Percentiles rank a stretch among this genome's conserved stretches.
Conservation (phyloP, 345 rosid species). For the Salix koriyanagi region DNA sequence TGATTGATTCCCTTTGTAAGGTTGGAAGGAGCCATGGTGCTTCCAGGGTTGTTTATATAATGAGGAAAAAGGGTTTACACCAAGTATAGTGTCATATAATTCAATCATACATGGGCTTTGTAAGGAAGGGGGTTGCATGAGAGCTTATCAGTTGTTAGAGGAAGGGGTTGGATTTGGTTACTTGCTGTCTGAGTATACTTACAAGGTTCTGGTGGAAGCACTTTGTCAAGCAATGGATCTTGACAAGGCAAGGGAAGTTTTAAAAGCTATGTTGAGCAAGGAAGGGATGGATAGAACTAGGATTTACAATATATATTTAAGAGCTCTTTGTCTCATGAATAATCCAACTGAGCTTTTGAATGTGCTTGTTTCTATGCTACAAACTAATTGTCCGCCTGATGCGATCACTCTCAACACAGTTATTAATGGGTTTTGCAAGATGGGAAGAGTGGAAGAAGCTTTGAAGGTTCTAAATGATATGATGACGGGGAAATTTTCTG, state of each 20-base stretch:
- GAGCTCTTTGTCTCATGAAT: conserved; percentile 56
- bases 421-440: conserved; percentile 74
- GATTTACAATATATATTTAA: conserved; percentile 64
- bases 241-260: conserved; percentile 50
- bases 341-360: conserved; percentile 67
- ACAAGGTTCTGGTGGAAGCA: conserved; percentile 62
- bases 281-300: conserved; percentile 52
- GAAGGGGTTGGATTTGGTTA: conserved; percentile 64
- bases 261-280: conserved; percentile 55
- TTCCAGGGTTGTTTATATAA: conserved; percentile 68
- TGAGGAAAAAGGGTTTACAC: conserved; percentile 59
- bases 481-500: conserved; percentile 62
- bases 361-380: conserved; percentile 68
- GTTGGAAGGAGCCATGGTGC: conserved; percentile 65
- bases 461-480: conserved; percentile 66
- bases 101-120: conserved; percentile 72
- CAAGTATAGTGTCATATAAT: conserved; percentile 61
- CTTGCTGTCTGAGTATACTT: conserved; percentile 67
- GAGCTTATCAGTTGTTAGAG: conserved; percentile 75
- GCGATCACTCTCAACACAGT: conserved; percentile 75
- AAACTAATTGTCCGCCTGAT: conserved; percentile 63
- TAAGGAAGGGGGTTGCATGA: conserved; percentile 64
- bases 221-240: conserved; percentile 59
- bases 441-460: conserved; percentile 67
- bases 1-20: conserved; percentile 71